A percentile compares a stretch with the other conserved stretches of the same genome.
These are phyloP conservation scores for Austroboletus festivus DNA, from an alignment of 768 basidiomycete genomes.

Conservation along the genomic window DNA sequence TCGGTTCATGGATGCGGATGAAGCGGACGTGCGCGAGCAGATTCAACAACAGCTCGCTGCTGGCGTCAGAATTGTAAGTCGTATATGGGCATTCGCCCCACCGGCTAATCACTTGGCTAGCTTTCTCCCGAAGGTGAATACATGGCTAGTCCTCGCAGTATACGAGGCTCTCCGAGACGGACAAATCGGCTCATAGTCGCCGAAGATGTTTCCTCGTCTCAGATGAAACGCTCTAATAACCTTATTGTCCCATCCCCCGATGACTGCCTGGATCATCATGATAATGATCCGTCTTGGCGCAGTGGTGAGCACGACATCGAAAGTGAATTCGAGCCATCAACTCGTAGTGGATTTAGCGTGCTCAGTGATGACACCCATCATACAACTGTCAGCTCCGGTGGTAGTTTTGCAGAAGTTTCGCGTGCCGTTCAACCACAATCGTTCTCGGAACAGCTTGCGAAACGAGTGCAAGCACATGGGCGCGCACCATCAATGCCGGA, in stretches of 20 bases:
- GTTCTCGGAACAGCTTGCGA: slow-evolving; percentile 60
- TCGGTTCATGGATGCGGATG: slow-evolving; percentile 90
- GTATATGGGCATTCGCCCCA: background rate
- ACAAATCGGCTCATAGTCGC: slow-evolving; percentile 35
- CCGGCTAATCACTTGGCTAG: slow-evolving; percentile 35
- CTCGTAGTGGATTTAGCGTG: slow-evolving; percentile 19
- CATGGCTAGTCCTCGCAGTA: slow-evolving; percentile 62
- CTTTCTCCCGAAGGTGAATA: slow-evolving; percentile 61
- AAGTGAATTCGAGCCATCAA: slow-evolving; percentile 56
- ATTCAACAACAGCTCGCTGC: slow-evolving; percentile 81
- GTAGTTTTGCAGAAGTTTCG: slow-evolving; percentile 37
- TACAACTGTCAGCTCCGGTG: slow-evolving; percentile 54
- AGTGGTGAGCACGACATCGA: slow-evolving; percentile 50
- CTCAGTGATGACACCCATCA: slow-evolving; percentile 52
- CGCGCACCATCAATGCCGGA: slow-evolving; percentile 39
- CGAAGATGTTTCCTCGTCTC: slow-evolving; percentile 39
- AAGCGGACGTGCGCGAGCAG: slow-evolving; percentile 77
- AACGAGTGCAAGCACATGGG: slow-evolving; percentile 53
- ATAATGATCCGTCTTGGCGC: slow-evolving; percentile 43
- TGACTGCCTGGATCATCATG: slow-evolving; percentile 41
- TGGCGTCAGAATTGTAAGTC: slow-evolving; percentile 65
- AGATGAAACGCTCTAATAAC: slow-evolving; percentile 40
- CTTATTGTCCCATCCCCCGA: slow-evolving; percentile 44
- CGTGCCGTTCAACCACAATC: slow-evolving; percentile 40
- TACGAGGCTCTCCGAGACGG: slow-evolving; percentile 65